These are phyloP conservation scores for Fusarium poae DNA, from an alignment of 2,329 filamentous ascomycete genomes.

Conservation along the genomic window DNA sequence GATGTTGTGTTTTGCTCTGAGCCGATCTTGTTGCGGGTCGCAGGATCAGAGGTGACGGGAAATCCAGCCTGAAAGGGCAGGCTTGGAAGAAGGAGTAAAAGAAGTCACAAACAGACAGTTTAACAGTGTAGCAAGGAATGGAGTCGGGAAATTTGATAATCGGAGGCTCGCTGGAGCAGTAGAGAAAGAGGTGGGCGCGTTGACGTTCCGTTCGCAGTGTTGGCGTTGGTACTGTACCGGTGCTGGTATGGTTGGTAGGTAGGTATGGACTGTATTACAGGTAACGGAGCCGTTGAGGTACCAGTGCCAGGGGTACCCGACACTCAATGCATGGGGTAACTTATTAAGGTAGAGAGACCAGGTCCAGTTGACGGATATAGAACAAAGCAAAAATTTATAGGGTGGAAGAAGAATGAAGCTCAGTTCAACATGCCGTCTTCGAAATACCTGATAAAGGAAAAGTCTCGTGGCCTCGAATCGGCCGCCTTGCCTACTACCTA, in stretches of 20 bases:
- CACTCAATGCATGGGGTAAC: conserved; percentile 21
- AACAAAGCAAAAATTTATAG: not conserved
- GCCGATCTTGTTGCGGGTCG: conserved; percentile 31
- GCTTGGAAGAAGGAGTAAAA: conserved; percentile 15
- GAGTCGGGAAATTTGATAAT: conserved; percentile 36
- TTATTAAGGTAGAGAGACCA: not conserved
- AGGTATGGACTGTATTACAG: not conserved
- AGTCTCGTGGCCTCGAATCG: conserved; percentile 30
- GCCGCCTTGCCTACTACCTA: conserved; percentile 12
- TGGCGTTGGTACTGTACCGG: conserved; percentile 3
- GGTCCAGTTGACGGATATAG: conserved; percentile 10
- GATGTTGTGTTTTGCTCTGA: conserved; percentile 7
- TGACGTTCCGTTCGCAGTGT: conserved; percentile 18
- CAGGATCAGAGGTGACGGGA: conserved; percentile 18
- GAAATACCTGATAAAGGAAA: conserved; percentile 13
- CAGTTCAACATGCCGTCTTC: not conserved
- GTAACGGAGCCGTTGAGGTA: conserved; percentile 1
- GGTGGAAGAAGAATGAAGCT: not conserved
- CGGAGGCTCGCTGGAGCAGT: conserved; percentile 34
- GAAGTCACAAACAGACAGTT: not conserved
- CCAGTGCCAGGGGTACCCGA: conserved; percentile 22
- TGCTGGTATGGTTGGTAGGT: not conserved
- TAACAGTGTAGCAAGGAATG: conserved; percentile 9
- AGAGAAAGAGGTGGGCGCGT: conserved; percentile 27
- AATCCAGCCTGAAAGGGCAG: conserved; percentile 23